A percentile compares a stretch with the other conserved stretches of the same genome.
phyloP scores from a whole-genome alignment of 106 monocot species.

The Dendrobium nobile region DNA sequence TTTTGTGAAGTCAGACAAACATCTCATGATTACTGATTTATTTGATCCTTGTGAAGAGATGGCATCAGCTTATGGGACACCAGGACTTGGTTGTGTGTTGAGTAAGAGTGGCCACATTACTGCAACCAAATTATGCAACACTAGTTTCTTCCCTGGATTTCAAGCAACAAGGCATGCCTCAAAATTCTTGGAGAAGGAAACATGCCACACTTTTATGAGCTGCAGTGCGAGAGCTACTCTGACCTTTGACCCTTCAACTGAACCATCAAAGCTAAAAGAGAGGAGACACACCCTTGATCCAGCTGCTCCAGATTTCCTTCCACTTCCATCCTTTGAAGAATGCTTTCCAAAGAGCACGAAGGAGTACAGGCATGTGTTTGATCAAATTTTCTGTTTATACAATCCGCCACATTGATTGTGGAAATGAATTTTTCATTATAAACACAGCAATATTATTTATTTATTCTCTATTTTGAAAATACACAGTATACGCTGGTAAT shows the following conservation, averaged over 20 bases:
- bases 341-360: slow-evolving; percentile 96
- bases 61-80: slow-evolving; percentile 36
- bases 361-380: slow-evolving; percentile 47
- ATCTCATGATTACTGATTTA: neutral
- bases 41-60: slow-evolving; percentile 23
- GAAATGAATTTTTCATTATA: neutral
- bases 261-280: slow-evolving; percentile 33
- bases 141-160: slow-evolving; percentile 40
- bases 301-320: slow-evolving; percentile 81
- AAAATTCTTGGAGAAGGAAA: slow-evolving; percentile 16
- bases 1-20: neutral
- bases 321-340: slow-evolving; percentile 76
- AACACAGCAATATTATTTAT: neutral
- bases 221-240: slow-evolving; percentile 43
- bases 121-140: slow-evolving; percentile 21
- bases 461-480: neutral
- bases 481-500: slow-evolving; percentile 5
- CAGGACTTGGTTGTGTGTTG: slow-evolving; percentile 28
- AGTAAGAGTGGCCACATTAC: slow-evolving; percentile 18
- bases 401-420: neutral
- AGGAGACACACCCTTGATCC: slow-evolving; percentile 79
- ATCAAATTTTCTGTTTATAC: slow-evolving; percentile 1
- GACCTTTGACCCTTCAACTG: slow-evolving; percentile 41
- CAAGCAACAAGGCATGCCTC: slow-evolving; percentile 10
- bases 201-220: neutral